Percentiles rank a stretch among this genome's conserved stretches.
phyloP scores from a whole-genome alignment of 139 green algal species.

The Tetradesmus lagerheimii region DNA sequence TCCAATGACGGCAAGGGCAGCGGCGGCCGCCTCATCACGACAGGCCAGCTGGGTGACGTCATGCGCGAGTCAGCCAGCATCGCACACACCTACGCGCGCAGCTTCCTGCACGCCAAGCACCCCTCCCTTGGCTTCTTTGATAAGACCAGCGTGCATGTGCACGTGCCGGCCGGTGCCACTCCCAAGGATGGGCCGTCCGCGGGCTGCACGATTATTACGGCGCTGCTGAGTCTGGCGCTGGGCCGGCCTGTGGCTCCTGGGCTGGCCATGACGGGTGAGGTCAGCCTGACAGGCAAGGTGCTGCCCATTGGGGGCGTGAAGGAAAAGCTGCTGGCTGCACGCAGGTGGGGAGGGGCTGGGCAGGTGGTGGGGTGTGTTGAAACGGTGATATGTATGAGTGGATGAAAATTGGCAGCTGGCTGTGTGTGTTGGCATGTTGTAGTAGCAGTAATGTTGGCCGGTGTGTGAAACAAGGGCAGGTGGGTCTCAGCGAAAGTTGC shows the following conservation, averaged over 20 bases:
- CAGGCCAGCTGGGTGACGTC: slow-evolving; percentile 96
- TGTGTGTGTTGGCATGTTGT: too few relatives aligned
- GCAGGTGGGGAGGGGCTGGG: slow-evolving; percentile 45
- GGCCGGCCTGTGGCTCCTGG: slow-evolving; percentile 74
- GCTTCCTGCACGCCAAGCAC: slow-evolving; percentile 59
- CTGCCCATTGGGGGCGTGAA: slow-evolving; percentile 95
- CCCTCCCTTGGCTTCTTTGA: slow-evolving; percentile 58
- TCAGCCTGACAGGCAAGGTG: slow-evolving; percentile 95
- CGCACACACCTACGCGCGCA: slow-evolving; percentile 91
- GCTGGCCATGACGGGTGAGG: slow-evolving; percentile 96
- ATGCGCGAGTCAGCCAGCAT: slow-evolving; percentile 96
- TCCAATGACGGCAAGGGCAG: slow-evolving; percentile 21
- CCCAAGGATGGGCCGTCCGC: slow-evolving; percentile 96
- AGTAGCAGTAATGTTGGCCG: too few relatives aligned
- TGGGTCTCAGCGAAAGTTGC: too few relatives aligned
- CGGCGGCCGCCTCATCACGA: slow-evolving; percentile 38
- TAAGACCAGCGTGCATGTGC: slow-evolving; percentile 86
- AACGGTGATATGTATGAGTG: too few relatives aligned
- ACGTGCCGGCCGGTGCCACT: slow-evolving; percentile 94
- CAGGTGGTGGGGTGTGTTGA: background rate
- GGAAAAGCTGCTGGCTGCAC: slow-evolving; percentile 93
- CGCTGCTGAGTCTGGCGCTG: slow-evolving; percentile 92
- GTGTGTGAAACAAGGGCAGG: too few relatives aligned
- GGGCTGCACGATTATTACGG: slow-evolving; percentile 93
- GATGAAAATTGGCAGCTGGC: too few relatives aligned